Evolutionary conservation across 371 early-diverging fungal species (phyloP).

Genomic region (Haplosporangium sp.): DNA sequence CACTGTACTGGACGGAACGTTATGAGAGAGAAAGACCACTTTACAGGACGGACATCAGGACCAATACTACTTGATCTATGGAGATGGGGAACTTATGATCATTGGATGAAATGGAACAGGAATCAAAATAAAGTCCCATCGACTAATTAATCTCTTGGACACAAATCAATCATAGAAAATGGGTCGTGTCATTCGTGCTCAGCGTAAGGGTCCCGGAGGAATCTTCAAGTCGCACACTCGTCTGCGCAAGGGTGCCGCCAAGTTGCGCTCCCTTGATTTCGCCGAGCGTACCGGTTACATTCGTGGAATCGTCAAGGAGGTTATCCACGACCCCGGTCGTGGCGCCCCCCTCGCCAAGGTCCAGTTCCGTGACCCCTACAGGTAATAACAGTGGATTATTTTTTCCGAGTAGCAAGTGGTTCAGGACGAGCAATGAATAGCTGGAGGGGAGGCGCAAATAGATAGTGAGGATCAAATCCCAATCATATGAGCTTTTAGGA

Average conservation of each 20-base stretch:
- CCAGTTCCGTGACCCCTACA: constrained; percentile 78
- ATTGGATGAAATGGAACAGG: neutral
- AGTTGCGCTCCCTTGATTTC: constrained; percentile 93
- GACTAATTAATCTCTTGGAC: neutral
- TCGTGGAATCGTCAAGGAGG: constrained; percentile 98
- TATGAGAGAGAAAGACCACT: too few relatives aligned
- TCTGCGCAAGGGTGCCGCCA: constrained; percentile 97
- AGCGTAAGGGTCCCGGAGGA: constrained; percentile 98
- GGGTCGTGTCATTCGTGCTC: constrained; percentile 82
- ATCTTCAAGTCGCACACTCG: constrained; percentile 98
- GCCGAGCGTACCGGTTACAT: constrained; percentile 98
- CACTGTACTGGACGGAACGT: too few relatives aligned
- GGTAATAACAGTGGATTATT: constrained; percentile 26
- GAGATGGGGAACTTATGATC: too few relatives aligned
- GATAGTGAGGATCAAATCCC: too few relatives aligned
- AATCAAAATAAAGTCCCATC: neutral
- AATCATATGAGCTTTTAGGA: too few relatives aligned
- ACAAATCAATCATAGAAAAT: neutral
- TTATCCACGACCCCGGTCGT: constrained; percentile 99
- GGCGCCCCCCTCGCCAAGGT: constrained; percentile 99
- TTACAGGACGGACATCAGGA: neutral
- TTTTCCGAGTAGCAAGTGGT: neutral
- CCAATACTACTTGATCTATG: neutral
- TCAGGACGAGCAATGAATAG: too few relatives aligned
- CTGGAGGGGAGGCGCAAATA: too few relatives aligned